phyloP scores from a whole-genome alignment of 495 filamentous ascomycete genomes.

The Acidiella bohemica region DNA sequence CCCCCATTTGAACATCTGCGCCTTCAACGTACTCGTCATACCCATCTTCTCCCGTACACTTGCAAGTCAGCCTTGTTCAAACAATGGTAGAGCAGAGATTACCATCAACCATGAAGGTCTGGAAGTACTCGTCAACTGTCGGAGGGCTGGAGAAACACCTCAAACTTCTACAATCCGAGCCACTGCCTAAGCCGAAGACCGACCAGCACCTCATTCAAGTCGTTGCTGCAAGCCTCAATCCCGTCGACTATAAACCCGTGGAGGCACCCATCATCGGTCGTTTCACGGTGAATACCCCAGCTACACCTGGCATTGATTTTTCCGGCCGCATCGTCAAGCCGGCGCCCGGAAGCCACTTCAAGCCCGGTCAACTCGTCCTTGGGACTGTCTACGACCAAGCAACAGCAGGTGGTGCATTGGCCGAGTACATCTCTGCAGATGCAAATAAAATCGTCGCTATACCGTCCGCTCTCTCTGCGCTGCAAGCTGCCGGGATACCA shows the following conservation, averaged over 20 bases:
- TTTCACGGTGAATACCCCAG: constrained; percentile 21
- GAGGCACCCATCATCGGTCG: constrained; percentile 20
- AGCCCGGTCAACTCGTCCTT: constrained; percentile 44
- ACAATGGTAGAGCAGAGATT: constrained; percentile 32
- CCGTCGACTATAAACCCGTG: constrained; percentile 23
- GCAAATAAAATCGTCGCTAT: constrained; percentile 22
- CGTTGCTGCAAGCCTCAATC: constrained; percentile 23
- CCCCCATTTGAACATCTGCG: no score
- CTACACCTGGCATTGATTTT: constrained; percentile 51
- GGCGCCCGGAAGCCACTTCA: constrained; percentile 31
- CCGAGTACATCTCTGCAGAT: constrained; percentile 39
- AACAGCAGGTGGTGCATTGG: constrained; percentile 38
- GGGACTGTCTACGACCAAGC: constrained; percentile 31
- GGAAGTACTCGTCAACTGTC: constrained; percentile 41
- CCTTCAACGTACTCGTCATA: no score
- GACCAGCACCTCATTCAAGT: constrained; percentile 24
- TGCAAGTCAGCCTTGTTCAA: no score
- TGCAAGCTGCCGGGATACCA: constrained; percentile 39
- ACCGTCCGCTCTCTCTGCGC: constrained; percentile 39
- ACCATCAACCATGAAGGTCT: constrained; percentile 41
- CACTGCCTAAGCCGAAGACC: constrained; percentile 4
- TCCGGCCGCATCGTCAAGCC: constrained; percentile 41
- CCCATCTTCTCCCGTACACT: no score
- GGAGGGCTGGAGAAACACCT: constrained; percentile 47
- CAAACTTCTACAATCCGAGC: constrained; percentile 26